Evolutionary conservation across 2,329 filamentous ascomycete genomes (phyloP), one percentile per base, ranked within the genome.

Genomic region (Colletotrichum scovillei): DNA sequence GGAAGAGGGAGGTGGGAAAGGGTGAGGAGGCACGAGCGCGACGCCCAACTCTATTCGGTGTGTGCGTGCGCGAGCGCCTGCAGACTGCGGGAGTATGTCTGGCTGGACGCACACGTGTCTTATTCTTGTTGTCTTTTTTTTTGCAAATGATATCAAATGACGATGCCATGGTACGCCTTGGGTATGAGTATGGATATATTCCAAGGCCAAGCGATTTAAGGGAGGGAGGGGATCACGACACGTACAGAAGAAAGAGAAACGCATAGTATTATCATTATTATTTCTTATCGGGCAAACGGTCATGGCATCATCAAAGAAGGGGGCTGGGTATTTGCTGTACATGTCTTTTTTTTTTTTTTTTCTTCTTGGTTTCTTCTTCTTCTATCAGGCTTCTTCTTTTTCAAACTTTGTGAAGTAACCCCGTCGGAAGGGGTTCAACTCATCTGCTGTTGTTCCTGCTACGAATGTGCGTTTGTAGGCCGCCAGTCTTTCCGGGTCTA

Each of bases 351-450:
- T 53, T 32, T 64, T 22, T 56, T 68, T 38, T 53, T 38, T 55
- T 49, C 26, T 53, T 30, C 5, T 32, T 19, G 11, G 38, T 42
- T n/a, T 58, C 49, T 22, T 59, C 49, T 22, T 59, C 69, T 68
- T 59, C 70, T 60, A 52, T 38, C 57, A 62, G 53, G 74, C 69
- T 71, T 79, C 69, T 49, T 80, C 78, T 69, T 80, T 76, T 78
- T 86, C 84, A 76, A 91, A 91, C 67, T 86, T 87, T 73, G 83
- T 87, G 77, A 91, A 91, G 80, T 91, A 91, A 38, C 86, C 86
- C 69, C 86, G 86, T 60, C 89, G 87, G 78, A 91, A 91, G 8
- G 89, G 88, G 75, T 91, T 91, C 69, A 91, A 83, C 74, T 91
- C 89, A 78, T 91, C 87, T 35, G 87, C 89, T 2, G 88, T 88